Conservation (phyloP, 2,329 filamentous ascomycete species). For the Gremmenia infestans region DNA sequence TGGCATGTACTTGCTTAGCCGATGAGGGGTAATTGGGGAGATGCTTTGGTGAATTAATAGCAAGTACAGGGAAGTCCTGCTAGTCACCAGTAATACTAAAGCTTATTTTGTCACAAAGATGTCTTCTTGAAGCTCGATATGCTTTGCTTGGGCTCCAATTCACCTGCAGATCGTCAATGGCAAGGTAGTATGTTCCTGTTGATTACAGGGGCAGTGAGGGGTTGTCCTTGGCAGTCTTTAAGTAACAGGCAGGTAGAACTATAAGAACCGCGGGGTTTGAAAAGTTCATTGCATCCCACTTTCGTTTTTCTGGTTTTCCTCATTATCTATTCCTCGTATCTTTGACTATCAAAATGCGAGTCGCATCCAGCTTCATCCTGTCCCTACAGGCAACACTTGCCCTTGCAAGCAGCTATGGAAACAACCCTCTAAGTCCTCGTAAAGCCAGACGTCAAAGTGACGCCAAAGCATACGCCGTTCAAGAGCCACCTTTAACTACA, state of each 20-base stretch:
- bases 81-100: too few relatives aligned
- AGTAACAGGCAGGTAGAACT: not conserved
- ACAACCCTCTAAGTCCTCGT: not conserved
- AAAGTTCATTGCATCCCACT: too few relatives aligned
- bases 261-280: too few relatives aligned
- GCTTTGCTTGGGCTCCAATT: not conserved
- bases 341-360: not conserved
- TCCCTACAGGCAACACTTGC: not conserved
- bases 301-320: too few relatives aligned
- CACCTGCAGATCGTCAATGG: not conserved
- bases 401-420: not conserved
- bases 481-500: slow-evolving; percentile 38
- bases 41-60: not conserved
- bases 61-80: too few relatives aligned
- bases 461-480: slow-evolving; percentile 31
- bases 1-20: not conserved
- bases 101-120: too few relatives aligned
- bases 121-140: not conserved
- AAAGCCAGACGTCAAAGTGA: not conserved
- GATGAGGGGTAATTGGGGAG: not conserved
- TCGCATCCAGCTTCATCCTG: not conserved
- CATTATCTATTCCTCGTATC: too few relatives aligned
- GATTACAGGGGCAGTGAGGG: not conserved
- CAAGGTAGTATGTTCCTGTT: not conserved
- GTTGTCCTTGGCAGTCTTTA: not conserved